Conservation (phyloP, 768 basidiomycete species). For the Mycena polygramma region DNA sequence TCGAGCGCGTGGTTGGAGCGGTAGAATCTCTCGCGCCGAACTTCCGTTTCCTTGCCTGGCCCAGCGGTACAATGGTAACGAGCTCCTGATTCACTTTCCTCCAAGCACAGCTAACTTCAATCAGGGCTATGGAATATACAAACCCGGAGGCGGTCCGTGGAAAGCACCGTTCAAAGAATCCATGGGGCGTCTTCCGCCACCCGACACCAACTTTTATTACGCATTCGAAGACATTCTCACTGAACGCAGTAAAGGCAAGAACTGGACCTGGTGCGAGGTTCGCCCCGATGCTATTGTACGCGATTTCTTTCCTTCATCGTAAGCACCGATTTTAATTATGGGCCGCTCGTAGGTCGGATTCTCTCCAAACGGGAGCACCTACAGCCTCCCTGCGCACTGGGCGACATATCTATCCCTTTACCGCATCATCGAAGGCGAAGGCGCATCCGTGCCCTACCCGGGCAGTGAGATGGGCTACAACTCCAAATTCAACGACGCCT, state of each 20-base stretch:
- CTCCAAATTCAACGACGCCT: conserved; percentile 33
- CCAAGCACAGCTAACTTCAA: neutral
- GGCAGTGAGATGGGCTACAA: conserved; percentile 20
- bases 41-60: conserved; percentile 29
- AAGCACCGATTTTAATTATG: too few relatives aligned
- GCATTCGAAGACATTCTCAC: conserved; percentile 27
- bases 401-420: conserved; percentile 33
- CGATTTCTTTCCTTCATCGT: neutral
- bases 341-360: conserved; percentile 24
- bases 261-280: conserved; percentile 31
- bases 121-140: conserved; percentile 33
- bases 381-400: conserved; percentile 34
- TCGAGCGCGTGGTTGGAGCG: conserved; percentile 31
- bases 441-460: conserved; percentile 29
- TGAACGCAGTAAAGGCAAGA: conserved; percentile 31
- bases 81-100: neutral
- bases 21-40: conserved; percentile 24
- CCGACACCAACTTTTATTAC: conserved; percentile 31
- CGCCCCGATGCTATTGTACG: conserved; percentile 33
- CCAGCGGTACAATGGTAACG: conserved; percentile 27
- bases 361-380: conserved; percentile 31
- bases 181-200: conserved; percentile 32
- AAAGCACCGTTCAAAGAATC: conserved; percentile 31
- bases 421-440: conserved; percentile 30
- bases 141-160: conserved; percentile 30